Conservation (phyloP, 805 yeast genomes). For the Saturnispora saitoi region DNA sequence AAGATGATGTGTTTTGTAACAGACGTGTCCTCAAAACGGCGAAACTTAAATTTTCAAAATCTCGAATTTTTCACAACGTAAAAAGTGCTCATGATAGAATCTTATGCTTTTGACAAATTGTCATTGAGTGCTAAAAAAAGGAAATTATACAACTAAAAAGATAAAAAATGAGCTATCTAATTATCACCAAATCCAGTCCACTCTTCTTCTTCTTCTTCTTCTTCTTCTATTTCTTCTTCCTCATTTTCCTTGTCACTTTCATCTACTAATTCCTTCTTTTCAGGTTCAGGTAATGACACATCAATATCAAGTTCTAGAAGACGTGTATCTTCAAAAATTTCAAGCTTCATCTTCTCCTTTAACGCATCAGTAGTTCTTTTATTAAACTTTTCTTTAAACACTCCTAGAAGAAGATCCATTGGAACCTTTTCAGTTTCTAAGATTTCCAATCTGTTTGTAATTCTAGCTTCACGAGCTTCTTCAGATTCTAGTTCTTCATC, state of each 20-base stretch:
- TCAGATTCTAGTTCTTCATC: slow-evolving; percentile 16
- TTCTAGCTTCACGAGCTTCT: slow-evolving; percentile 11
- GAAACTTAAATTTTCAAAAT: neutral
- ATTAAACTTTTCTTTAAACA: slow-evolving; percentile 46
- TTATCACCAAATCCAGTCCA: slow-evolving; percentile 25
- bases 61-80: neutral
- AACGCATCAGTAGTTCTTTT: slow-evolving; percentile 52
- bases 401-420: slow-evolving; percentile 43
- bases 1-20: neutral
- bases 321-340: slow-evolving; percentile 57
- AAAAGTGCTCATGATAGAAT: neutral
- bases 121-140: neutral
- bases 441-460: slow-evolving; percentile 16
- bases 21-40: slow-evolving; percentile 1
- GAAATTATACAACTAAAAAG: neutral
- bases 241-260: slow-evolving; percentile 20
- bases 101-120: neutral
- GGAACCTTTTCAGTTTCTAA: slow-evolving; percentile 35
- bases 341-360: slow-evolving; percentile 55
- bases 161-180: neutral
- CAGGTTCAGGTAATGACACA: slow-evolving; percentile 19
- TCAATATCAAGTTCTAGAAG: slow-evolving; percentile 55
- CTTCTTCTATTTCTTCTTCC: slow-evolving; percentile 13
- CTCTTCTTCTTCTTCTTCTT: neutral
- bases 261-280: slow-evolving; percentile 9